phyloP scores from a whole-genome alignment of 1,284 basidiomycete genomes.

The Xerocomus minutiporus region DNA sequence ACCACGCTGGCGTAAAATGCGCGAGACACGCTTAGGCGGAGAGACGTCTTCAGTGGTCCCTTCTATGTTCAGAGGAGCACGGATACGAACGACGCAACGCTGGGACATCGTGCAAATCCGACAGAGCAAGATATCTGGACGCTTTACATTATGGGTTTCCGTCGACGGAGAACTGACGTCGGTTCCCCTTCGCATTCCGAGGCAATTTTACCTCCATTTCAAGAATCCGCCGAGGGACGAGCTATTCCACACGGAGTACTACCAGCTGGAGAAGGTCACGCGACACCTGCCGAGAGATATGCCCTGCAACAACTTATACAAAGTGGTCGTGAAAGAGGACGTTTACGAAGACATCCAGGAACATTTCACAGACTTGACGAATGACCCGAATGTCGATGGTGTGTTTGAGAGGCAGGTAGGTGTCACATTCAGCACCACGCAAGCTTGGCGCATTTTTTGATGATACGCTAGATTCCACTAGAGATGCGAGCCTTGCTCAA shows the following conservation, averaged over 20 bases:
- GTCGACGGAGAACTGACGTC: conserved; percentile 78
- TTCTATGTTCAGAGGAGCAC: conserved; percentile 76
- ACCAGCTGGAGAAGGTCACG: conserved; percentile 70
- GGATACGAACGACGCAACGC: conserved; percentile 61
- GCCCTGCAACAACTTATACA: conserved; percentile 78
- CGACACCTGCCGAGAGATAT: conserved; percentile 80
- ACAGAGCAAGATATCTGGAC: conserved; percentile 71
- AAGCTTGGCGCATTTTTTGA: conserved; percentile 6
- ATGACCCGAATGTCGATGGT: conserved; percentile 93
- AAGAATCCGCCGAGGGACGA: conserved; percentile 59
- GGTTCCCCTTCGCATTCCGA: conserved; percentile 80
- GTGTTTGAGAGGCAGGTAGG: conserved; percentile 89
- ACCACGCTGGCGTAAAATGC: conserved; percentile 71
- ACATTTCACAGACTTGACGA: conserved; percentile 89
- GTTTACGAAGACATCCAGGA: conserved; percentile 81
- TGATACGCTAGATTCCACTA: conserved; percentile 66
- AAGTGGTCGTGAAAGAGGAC: conserved; percentile 80
- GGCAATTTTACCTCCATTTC: conserved; percentile 92
- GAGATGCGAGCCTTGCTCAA: conserved; percentile 79
- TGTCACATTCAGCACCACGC: background rate
- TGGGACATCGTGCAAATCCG: conserved; percentile 97
- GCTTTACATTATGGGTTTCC: conserved; percentile 88
- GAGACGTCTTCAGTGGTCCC: conserved; percentile 49
- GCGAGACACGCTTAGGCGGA: conserved; percentile 44
- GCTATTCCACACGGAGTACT: conserved; percentile 68